Conservation (phyloP, 78 protist genomes). For the Speleostelium caveatum region DNA sequence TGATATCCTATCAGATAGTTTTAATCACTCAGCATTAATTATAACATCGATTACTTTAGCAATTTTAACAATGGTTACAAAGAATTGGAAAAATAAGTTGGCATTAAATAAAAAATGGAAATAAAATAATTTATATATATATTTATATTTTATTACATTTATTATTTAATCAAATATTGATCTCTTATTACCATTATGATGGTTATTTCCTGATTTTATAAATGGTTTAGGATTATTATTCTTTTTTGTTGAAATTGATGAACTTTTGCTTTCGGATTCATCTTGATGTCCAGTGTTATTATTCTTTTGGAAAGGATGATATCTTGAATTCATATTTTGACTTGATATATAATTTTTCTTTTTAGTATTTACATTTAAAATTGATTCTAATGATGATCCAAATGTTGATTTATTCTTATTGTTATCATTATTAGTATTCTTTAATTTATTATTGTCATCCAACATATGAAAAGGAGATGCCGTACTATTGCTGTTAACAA, state of each 20-base stretch:
- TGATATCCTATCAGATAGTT: constrained; percentile 42
- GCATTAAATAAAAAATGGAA: constrained; percentile 54
- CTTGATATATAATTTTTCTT: constrained; percentile 13
- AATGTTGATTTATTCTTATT: neutral
- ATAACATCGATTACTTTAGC: constrained; percentile 19
- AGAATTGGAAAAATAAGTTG: neutral
- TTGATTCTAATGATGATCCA: neutral
- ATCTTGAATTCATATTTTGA: constrained; percentile 13
- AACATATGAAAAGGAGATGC: constrained; percentile 44
- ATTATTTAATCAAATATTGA: neutral
- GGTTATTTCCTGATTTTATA: too few relatives aligned
- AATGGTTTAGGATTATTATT: neutral
- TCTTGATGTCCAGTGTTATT: neutral
- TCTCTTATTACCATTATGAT: neutral
- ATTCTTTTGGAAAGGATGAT: constrained; percentile 18
- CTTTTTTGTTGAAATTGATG: neutral
- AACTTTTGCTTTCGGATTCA: constrained; percentile 10
- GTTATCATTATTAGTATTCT: neutral
- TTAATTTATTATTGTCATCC: constrained; percentile 8
- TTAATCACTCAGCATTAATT: constrained; percentile 48
- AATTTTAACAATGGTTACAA: constrained; percentile 17
- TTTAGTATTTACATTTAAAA: neutral
- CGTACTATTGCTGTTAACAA: neutral
- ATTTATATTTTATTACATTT: neutral
- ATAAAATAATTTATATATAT: constrained; percentile 24